Conservation (phyloP, 257 asterid species). For the Solanum chiquidenum region DNA sequence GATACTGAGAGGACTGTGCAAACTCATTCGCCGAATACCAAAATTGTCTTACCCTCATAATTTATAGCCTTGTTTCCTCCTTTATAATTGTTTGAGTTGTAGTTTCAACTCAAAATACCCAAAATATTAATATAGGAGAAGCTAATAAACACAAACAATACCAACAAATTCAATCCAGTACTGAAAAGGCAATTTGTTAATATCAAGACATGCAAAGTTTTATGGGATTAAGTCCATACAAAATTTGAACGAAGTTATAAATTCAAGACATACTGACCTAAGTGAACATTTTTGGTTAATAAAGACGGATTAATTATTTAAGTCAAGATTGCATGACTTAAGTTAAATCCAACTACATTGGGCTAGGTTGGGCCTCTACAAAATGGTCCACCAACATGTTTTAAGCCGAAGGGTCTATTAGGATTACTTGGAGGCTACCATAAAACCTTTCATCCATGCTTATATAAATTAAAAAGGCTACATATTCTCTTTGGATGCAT, state of each 20-base stretch:
- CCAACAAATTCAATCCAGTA: no score
- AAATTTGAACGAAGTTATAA: no score
- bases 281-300: not conserved
- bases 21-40: not conserved
- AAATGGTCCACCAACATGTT: not conserved
- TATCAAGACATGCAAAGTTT: no score
- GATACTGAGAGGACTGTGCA: not conserved
- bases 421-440: not conserved
- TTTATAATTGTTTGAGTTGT: no score
- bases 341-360: not conserved
- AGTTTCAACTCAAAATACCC: not conserved
- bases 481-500: not conserved
- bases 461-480: not conserved
- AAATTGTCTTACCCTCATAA: no score
- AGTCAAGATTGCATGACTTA: not conserved
- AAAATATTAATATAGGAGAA: not conserved
- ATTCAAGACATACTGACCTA: not conserved
- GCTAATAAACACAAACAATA: not conserved
- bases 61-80: no score
- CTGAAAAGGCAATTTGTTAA: no score
- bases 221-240: not conserved
- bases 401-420: not conserved
- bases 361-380: not conserved
- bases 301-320: not conserved
- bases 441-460: not conserved